These are phyloP conservation scores for Citrus trifoliata DNA, from an alignment of 345 rosid genomes.

Conservation along the genomic window DNA sequence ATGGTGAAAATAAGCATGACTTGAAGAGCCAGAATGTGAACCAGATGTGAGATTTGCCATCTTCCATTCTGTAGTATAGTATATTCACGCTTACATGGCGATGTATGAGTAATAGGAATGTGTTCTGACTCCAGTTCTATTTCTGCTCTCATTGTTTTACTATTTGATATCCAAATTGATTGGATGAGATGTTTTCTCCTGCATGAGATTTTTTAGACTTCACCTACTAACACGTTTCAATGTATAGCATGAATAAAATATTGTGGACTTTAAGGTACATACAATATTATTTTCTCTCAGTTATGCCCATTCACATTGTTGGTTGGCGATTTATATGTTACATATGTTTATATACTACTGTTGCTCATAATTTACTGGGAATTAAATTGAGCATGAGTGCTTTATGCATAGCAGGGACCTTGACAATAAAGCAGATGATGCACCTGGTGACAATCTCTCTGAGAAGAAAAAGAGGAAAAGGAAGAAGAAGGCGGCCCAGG, in stretches of 20 bases:
- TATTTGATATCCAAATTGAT: neutral
- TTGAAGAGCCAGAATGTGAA: constrained; percentile 22
- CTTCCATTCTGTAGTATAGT: neutral
- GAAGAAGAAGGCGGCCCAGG: constrained; percentile 56
- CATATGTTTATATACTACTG: neutral
- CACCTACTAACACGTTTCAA: neutral
- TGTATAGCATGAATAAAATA: neutral
- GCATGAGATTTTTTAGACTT: neutral
- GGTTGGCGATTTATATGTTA: neutral
- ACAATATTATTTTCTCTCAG: no score
- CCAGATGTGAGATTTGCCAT: constrained; percentile 41
- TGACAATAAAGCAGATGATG: constrained; percentile 22
- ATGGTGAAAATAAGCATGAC: constrained; percentile 32
- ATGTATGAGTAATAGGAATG: neutral
- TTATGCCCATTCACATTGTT: neutral
- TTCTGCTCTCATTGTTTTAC: neutral
- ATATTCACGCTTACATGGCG: neutral
- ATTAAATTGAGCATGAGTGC: constrained; percentile 6
- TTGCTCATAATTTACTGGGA: neutral
- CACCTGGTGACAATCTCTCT: constrained; percentile 32
- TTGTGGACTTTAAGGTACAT: neutral
- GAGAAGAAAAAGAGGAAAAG: constrained; percentile 70
- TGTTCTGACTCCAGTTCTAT: neutral
- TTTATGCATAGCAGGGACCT: constrained; percentile 27
- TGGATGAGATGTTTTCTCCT: neutral